These are phyloP conservation scores for Colletotrichum eremochloae DNA, from an alignment of 2,329 filamentous ascomycete genomes.

Conservation along the genomic window DNA sequence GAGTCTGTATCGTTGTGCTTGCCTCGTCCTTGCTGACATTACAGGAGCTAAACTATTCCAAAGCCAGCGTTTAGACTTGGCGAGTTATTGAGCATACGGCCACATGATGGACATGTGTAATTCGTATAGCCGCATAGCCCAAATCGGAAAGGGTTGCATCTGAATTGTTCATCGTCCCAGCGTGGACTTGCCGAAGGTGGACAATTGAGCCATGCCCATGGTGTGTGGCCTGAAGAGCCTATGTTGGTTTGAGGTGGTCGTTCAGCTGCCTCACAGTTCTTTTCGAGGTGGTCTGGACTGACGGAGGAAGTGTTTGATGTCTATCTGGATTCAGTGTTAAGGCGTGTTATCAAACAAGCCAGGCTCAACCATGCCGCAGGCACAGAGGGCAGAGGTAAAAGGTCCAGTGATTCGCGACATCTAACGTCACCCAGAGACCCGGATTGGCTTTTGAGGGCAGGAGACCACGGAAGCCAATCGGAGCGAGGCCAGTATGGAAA, in stretches of 20 bases:
- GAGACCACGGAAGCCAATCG: conserved; percentile 14
- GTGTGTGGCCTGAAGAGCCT: background rate
- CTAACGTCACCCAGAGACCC: conserved; percentile 2
- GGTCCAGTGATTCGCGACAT: background rate
- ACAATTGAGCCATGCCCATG: background rate
- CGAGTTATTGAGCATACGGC: background rate
- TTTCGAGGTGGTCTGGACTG: background rate
- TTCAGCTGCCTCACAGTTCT: background rate
- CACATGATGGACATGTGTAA: background rate
- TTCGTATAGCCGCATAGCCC: background rate
- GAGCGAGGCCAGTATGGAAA: background rate
- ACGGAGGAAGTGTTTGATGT: background rate
- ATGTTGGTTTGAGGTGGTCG: background rate
- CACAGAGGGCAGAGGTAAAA: background rate
- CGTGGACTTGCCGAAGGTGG: background rate
- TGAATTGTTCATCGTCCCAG: background rate
- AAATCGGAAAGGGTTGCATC: background rate
- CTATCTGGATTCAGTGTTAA: background rate
- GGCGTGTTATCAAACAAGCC: background rate
- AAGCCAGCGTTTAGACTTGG: background rate
- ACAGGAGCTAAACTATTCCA: background rate
- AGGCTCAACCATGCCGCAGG: background rate
- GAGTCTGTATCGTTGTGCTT: background rate
- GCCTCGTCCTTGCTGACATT: background rate
- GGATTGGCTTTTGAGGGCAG: background rate